A percentile compares a stretch with the other conserved stretches of the same genome.
Evolutionary conservation across 768 basidiomycete genomes (phyloP).

Genomic region (Clathrus columnatus): DNA sequence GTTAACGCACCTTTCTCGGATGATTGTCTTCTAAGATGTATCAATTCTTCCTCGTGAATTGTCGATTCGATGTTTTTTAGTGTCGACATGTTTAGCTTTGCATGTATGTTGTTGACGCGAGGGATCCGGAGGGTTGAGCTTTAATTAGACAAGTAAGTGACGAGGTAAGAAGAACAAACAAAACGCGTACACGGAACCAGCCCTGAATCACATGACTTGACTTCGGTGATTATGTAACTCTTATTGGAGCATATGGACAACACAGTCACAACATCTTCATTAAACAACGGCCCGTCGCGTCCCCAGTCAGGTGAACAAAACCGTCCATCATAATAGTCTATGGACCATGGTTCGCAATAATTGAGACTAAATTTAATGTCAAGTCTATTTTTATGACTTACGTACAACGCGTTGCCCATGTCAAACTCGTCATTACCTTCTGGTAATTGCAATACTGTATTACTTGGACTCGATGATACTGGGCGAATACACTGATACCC

Average conservation of each 20-base stretch:
- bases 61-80: constrained; percentile 5
- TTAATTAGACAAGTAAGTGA: neutral
- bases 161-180: neutral
- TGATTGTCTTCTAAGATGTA: constrained; percentile 3
- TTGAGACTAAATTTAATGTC: too few relatives aligned
- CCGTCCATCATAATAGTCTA: neutral
- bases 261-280: too few relatives aligned
- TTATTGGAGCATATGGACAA: neutral
- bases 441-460: too few relatives aligned
- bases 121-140: too few relatives aligned
- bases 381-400: too few relatives aligned
- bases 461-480: too few relatives aligned
- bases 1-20: constrained; percentile 1
- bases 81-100: constrained; percentile 2
- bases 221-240: neutral
- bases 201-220: neutral
- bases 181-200: neutral
- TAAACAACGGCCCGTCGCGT: too few relatives aligned
- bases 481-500: too few relatives aligned
- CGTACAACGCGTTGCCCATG: too few relatives aligned
- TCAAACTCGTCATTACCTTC: too few relatives aligned
- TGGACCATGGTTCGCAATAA: too few relatives aligned
- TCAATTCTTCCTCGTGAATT: neutral
- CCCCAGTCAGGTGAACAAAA: too few relatives aligned
- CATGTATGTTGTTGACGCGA: neutral